Conservation (phyloP, 306 rosid species). For the Trifolium pratense region DNA sequence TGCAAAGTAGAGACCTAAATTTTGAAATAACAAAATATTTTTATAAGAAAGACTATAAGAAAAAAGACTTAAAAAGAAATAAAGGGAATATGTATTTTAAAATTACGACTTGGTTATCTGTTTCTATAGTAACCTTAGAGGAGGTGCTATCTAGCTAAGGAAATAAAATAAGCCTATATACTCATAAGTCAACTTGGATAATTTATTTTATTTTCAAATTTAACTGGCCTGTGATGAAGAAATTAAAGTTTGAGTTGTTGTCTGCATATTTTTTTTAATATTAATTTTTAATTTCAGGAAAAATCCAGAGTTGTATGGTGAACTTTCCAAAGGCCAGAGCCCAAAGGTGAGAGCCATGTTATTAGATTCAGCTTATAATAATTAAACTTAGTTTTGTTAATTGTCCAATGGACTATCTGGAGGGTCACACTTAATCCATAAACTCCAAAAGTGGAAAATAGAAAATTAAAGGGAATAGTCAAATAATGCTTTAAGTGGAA, state of each 20-base stretch:
- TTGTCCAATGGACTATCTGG: not conserved
- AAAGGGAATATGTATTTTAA: too few relatives aligned
- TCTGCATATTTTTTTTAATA: not conserved
- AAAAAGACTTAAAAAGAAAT: too few relatives aligned
- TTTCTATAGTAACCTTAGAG: too few relatives aligned
- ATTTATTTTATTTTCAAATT: not conserved
- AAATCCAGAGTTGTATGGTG: slow-evolving; percentile 60
- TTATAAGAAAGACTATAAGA: too few relatives aligned
- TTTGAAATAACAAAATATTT: too few relatives aligned
- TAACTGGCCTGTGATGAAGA: not conserved
- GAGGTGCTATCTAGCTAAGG: too few relatives aligned
- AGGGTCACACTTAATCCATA: not conserved
- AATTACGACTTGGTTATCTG: too few relatives aligned
- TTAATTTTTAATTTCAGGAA: slow-evolving; percentile 53
- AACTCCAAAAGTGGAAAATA: not conserved
- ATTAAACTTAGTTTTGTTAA: not conserved
- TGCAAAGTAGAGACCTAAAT: too few relatives aligned
- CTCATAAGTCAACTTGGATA: not conserved
- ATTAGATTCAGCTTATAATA: not conserved
- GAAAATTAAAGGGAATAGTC: not conserved
- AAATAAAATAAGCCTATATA: too few relatives aligned
- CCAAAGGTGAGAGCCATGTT: slow-evolving; percentile 72
- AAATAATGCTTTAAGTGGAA: not conserved
- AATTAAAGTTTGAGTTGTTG: not conserved
- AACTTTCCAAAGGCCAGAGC: slow-evolving; percentile 77